Conservation (phyloP, 1,284 basidiomycete species). For the Ceratobasidium theobromae region DNA sequence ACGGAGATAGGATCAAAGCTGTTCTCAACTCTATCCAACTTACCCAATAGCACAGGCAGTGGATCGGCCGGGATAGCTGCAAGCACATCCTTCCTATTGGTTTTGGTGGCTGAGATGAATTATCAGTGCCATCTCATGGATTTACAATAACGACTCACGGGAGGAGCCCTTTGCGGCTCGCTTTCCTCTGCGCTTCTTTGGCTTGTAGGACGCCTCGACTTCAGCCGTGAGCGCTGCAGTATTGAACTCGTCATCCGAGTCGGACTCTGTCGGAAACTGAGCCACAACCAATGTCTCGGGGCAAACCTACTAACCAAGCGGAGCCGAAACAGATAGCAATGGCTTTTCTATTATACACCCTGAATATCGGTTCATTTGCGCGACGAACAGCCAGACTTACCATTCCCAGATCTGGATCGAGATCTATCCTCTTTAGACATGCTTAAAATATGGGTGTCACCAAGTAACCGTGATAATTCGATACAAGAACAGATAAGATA, state of each 20-base stretch:
- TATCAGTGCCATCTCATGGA: too few species aligned
- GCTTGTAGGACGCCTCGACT: constrained; percentile 20
- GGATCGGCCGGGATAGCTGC: constrained; percentile 1
- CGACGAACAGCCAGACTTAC: too few species aligned
- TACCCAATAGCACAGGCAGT: constrained; percentile 15
- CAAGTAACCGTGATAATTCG: too few species aligned
- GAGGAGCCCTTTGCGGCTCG: not conserved
- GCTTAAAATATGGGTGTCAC: too few species aligned
- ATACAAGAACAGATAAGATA: too few species aligned
- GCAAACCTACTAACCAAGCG: not conserved
- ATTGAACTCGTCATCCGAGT: constrained; percentile 34
- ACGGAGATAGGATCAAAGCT: too few species aligned
- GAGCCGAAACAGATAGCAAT: constrained; percentile 1
- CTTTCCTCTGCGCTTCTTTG: constrained; percentile 12
- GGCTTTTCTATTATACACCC: not conserved
- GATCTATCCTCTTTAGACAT: too few species aligned
- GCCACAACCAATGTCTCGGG: not conserved
- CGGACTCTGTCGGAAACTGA: not conserved
- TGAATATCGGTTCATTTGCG: too few species aligned
- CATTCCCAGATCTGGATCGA: too few species aligned
- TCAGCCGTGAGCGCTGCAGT: constrained; percentile 13
- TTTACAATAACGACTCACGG: too few species aligned
- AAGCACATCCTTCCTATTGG: constrained; percentile 10
- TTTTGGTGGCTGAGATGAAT: not conserved
- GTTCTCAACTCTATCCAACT: too few species aligned